Evolutionary conservation across 352 stramenopile species (phyloP), one percentile per base, ranked within the genome.

Genomic region (Globisporangium nodosum): DNA sequence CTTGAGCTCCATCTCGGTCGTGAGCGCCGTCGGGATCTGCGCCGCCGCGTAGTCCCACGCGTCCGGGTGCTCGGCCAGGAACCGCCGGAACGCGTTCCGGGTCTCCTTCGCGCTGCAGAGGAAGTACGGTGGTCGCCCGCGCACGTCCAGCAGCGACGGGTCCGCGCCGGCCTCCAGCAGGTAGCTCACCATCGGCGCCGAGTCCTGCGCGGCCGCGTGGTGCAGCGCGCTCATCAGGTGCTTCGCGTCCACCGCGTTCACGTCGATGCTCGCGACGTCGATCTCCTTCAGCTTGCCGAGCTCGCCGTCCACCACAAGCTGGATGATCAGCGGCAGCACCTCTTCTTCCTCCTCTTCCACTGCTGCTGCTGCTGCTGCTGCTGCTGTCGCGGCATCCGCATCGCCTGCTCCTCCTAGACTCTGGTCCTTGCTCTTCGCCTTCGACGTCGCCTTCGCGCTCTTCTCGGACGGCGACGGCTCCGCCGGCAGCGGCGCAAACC

Each of bases 41-140:
- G 82, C 80, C 20, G 58, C 56, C 0, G 63, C 49, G 63, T 93
- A 96, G 55, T 94, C 76, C 79, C 82, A 96, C 46, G 71, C 68
- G 39, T 96, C 81, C 12, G 90, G 87, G 42, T 97, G 65, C 39
- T 79, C 72, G 0, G 71, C 85, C 64, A 96, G 82, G 52, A 89
- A 96, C 13, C 83, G 81, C 37, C 94, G 90, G 71, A 98, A 97
- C 21, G 81, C 83, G 63, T 98, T 96, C 43, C 94, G 84, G 0
- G 84, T 67, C 54, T 96, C 92, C 55, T 98, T 97, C 7, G 81
- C 72, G 9, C 54, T 65, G 52, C 92, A 96, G 6, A 98, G 37
- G 50, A 96, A 97, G 62, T 98, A 98, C 5, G 94, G 81, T 16
- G 83, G 73, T 16, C 94, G 80, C 31, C 70, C 77, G 37, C 85